A percentile compares a stretch with the other conserved stretches of the same genome.
These are phyloP conservation scores for Cladosporium sp. DNA, from an alignment of 2,329 filamentous ascomycete genomes.

Conservation along the genomic window DNA sequence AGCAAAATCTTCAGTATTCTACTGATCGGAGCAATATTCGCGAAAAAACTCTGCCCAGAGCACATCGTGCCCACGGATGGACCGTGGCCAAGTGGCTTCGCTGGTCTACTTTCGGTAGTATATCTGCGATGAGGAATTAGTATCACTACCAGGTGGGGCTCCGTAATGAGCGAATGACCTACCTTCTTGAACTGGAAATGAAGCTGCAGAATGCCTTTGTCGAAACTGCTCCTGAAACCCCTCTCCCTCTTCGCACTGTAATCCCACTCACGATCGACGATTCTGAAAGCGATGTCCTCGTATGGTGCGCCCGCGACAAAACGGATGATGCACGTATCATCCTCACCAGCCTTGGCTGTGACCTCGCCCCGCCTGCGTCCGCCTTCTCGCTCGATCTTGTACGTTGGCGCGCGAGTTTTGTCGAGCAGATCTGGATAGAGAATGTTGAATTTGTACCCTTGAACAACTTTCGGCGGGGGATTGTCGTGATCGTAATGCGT, in stretches of 20 bases:
- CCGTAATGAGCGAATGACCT: too few relatives aligned
- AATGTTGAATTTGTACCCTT: constrained; percentile 99
- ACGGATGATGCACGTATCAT: constrained; percentile 93
- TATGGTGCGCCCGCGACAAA: constrained; percentile 96
- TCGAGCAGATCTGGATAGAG: constrained; percentile 98
- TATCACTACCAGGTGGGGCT: too few relatives aligned
- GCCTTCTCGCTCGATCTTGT: constrained; percentile 90
- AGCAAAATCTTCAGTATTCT: too few relatives aligned
- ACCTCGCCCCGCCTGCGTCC: constrained; percentile 86
- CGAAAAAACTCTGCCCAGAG: too few relatives aligned
- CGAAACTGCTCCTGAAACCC: constrained; percentile 93
- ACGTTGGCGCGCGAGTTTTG: constrained; percentile 89
- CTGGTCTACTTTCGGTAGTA: constrained; percentile 42
- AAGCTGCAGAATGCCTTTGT: constrained; percentile 94
- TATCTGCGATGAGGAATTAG: constrained; percentile 30
- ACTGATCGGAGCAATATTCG: too few relatives aligned
- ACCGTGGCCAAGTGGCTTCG: neutral
- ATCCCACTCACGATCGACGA: constrained; percentile 98
- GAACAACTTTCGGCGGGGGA: constrained; percentile 93
- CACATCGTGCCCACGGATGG: too few relatives aligned
- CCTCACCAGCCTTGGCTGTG: constrained; percentile 86
- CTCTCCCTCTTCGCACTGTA: constrained; percentile 93
- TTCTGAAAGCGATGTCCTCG: constrained; percentile 92
- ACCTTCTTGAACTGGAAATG: constrained; percentile 99
- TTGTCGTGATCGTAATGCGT: constrained; percentile 99